Evolutionary conservation across 2,329 filamentous ascomycete genomes (phyloP).

Genomic region (Cryphonectria naterciae): DNA sequence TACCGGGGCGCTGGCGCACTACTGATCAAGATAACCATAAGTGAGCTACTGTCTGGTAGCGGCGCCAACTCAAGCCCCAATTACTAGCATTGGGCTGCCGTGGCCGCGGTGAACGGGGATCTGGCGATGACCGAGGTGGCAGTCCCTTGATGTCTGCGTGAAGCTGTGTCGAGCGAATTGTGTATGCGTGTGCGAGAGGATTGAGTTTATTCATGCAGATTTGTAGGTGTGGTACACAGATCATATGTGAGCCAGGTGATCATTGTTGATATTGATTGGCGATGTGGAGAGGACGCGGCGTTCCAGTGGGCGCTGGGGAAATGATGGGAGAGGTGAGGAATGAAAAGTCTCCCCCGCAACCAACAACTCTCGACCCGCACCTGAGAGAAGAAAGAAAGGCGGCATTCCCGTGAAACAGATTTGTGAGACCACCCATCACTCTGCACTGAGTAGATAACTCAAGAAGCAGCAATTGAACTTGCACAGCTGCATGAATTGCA

Average conservation of each 20-base stretch:
- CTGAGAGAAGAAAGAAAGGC: slow-evolving; percentile 10
- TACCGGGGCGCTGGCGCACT: slow-evolving; percentile 11
- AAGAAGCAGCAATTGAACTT: not conserved
- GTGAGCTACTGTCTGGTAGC: slow-evolving; percentile 16
- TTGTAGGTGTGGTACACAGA: not conserved
- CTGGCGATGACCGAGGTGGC: slow-evolving; percentile 11
- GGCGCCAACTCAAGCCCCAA: slow-evolving; percentile 17
- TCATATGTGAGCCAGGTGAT: not conserved
- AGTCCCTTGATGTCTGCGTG: not conserved
- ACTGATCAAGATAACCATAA: slow-evolving; percentile 18
- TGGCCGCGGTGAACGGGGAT: slow-evolving; percentile 17
- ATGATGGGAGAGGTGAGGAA: slow-evolving; percentile 16
- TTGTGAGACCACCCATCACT: slow-evolving; percentile 4
- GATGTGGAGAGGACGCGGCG: not conserved
- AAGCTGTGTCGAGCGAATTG: not conserved
- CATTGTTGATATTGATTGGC: slow-evolving; percentile 17
- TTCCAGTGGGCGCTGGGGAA: slow-evolving; percentile 14
- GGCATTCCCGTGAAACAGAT: slow-evolving; percentile 23
- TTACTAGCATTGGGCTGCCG: slow-evolving; percentile 6
- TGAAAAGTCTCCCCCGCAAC: slow-evolving; percentile 7
- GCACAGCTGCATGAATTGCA: not conserved
- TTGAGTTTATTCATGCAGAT: slow-evolving; percentile 10
- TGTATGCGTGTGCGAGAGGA: slow-evolving; percentile 17
- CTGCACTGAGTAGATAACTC: not conserved
- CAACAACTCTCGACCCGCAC: not conserved